Conservation (phyloP, 1,284 basidiomycete species). For the Puccinia triticina region DNA sequence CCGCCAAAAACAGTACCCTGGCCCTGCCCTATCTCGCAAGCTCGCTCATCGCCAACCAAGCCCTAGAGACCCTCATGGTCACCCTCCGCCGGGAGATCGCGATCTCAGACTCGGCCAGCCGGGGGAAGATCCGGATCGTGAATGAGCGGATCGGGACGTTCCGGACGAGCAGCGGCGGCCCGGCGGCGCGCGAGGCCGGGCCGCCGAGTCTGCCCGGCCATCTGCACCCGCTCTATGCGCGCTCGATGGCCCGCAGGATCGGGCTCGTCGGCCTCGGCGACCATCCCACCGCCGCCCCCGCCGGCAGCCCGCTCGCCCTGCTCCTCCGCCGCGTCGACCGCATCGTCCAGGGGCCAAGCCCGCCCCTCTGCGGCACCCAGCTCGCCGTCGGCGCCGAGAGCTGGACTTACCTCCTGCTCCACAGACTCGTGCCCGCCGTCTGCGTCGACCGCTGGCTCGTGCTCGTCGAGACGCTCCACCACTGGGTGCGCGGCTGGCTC, state of each 20-base stretch:
- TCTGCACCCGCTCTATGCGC: conserved; percentile 45
- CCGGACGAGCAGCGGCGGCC: background rate
- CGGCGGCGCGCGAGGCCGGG: background rate
- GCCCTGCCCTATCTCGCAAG: conserved; percentile 33
- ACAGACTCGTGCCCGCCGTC: background rate
- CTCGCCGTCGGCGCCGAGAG: conserved; percentile 1
- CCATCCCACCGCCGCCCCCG: background rate
- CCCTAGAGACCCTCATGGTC: conserved; percentile 39
- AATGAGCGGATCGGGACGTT: conserved; percentile 45
- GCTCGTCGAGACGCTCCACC: conserved; percentile 30
- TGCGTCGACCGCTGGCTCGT: conserved; percentile 32
- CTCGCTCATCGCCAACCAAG: conserved; percentile 34
- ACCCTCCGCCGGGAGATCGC: conserved; percentile 37
- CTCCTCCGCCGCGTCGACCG: conserved; percentile 19
- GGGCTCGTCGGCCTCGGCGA: background rate
- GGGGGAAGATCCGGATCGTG: conserved; percentile 15
- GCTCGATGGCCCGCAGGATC: conserved; percentile 14
- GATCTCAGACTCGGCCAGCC: conserved; percentile 25
- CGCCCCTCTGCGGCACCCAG: background rate
- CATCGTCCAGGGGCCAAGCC: background rate
- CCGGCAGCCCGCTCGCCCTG: conserved; percentile 11
- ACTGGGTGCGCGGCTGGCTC: conserved; percentile 18
- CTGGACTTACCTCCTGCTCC: conserved; percentile 12
- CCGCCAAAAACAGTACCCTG: conserved; percentile 32
- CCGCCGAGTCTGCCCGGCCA: conserved; percentile 25